Base-by-base conservation (phyloP, 2,329 filamentous ascomycete species). In the Thelonectria discophora region DNA sequence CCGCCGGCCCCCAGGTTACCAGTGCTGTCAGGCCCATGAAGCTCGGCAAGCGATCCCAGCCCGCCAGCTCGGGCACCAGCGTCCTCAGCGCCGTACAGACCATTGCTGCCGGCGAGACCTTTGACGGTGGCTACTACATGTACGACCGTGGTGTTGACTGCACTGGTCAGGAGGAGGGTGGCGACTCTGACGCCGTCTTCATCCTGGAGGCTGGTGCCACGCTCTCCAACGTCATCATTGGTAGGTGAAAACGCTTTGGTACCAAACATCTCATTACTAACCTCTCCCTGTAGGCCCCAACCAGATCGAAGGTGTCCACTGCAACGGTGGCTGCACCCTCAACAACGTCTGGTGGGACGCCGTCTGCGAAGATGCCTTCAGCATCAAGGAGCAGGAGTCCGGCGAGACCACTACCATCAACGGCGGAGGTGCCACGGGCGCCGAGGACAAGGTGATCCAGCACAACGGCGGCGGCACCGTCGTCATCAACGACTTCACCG, bases 401-500 rank as follows among this genome's bases (percentile, higher is more conserved):
- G 77, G 80, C 0, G 87, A 55, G 20, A 55, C 53, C 32, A 55
- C 53, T 15, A 55, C 53, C n/a, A 55, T 55, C 34, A 55, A 55
- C 45, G 53, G 53, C 9, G 53, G 53, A 20, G 53, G 53, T 15
- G 53, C 53, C 5, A 55, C 53, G 3, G 53, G 53, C 3, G 53
- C 53, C 10, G 53, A 55, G 2, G 53, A 55, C 21, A 55, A 55
- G 45, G 53, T 55, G 2, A 46, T 55, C 34, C 53, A 55, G 45
- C 53, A 55, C 43, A 55, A 55, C 21, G 53, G 53, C 17, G 53
- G 43, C 11, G 53, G 53, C 13, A 55, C 53, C 10, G 53, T 55
- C 10, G 42, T 55, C 5, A 55, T 55, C 45, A 55, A 55, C 20
- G 53, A 55, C 21, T 55, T 55, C 27, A 55, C 53, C n/a, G 53